These are phyloP conservation scores for Lathyrus aphaca DNA, from an alignment of 306 rosid species.

Conservation along the genomic window DNA sequence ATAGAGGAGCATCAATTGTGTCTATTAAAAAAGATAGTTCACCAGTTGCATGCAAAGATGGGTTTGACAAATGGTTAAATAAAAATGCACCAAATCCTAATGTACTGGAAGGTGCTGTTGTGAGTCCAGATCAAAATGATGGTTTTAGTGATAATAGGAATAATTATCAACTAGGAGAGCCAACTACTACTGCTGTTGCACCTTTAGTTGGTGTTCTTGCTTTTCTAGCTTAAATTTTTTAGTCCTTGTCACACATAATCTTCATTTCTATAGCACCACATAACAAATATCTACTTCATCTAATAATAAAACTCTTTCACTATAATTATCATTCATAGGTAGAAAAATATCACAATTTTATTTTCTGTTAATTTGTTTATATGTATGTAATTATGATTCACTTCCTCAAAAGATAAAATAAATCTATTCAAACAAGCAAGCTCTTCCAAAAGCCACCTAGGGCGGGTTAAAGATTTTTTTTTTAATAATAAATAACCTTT, in stretches of 20 bases:
- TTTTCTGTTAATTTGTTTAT: too few species aligned
- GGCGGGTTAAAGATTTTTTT: too few species aligned
- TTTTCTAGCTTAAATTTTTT: slow-evolving; percentile 38
- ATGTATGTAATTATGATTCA: too few species aligned
- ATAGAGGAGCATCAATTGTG: slow-evolving; percentile 69
- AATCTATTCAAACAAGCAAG: too few species aligned
- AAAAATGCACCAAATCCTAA: slow-evolving; percentile 57
- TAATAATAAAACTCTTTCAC: too few species aligned
- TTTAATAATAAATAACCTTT: too few species aligned
- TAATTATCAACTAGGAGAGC: slow-evolving; percentile 51
- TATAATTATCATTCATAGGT: too few species aligned
- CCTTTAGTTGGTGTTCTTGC: slow-evolving; percentile 69
- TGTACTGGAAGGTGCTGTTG: slow-evolving; percentile 57
- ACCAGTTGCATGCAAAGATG: slow-evolving; percentile 53
- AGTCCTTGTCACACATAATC: background rate
- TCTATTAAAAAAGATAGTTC: background rate
- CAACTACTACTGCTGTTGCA: slow-evolving; percentile 49
- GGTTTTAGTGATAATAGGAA: slow-evolving; percentile 43
- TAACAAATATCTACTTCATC: too few species aligned
- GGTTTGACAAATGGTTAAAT: slow-evolving; percentile 46
- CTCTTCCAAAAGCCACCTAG: too few species aligned
- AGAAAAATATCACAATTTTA: too few species aligned
- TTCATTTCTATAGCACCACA: background rate
- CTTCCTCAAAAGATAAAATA: too few species aligned
- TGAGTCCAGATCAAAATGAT: slow-evolving; percentile 52